A percentile compares a stretch with the other conserved stretches of the same genome.
Conservation (phyloP, 257 asterid genomes). For the Fraxinus quadrangulata region DNA sequence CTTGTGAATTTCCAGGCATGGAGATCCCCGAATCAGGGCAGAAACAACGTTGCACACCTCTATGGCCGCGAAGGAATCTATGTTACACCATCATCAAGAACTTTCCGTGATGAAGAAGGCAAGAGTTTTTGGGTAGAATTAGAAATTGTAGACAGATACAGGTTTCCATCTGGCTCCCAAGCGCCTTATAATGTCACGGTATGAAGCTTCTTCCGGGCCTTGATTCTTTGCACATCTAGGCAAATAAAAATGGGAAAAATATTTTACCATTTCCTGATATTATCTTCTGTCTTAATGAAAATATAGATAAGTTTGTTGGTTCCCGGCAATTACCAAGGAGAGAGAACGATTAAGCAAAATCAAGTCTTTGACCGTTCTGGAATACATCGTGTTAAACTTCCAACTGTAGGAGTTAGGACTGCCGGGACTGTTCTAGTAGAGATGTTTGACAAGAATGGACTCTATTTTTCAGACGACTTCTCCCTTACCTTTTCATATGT, state of each 20-base stretch:
- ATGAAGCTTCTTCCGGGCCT: conserved; percentile 22
- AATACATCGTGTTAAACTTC: conserved; percentile 68
- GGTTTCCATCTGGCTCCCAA: conserved; percentile 88
- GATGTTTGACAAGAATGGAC: conserved; percentile 92
- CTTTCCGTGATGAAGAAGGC: conserved; percentile 98
- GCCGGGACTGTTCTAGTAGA: conserved; percentile 90
- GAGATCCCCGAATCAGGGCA: conserved; percentile 84
- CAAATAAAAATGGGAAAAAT: background rate
- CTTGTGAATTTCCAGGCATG: conserved; percentile 65
- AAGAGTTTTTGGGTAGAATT: conserved; percentile 90
- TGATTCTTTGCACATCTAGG: conserved; percentile 11
- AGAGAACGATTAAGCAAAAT: conserved; percentile 75
- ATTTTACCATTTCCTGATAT: conserved; percentile 13
- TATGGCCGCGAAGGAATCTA: conserved; percentile 78
- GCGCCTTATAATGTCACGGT: conserved; percentile 97
- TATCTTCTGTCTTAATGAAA: conserved; percentile 9
- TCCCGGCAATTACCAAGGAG: conserved; percentile 98
- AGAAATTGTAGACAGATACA: conserved; percentile 78
- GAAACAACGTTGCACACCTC: conserved; percentile 78
- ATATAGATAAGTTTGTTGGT: conserved; percentile 86
- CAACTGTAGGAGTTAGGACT: conserved; percentile 86
- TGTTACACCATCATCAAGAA: conserved; percentile 83
- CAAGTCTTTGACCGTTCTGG: conserved; percentile 66
- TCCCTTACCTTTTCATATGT: conserved; percentile 91
- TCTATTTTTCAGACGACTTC: conserved; percentile 86